Evolutionary conservation across 116 monocot genomes (phyloP), one percentile per base, ranked within the genome.

Genomic region (Zostera marina): DNA sequence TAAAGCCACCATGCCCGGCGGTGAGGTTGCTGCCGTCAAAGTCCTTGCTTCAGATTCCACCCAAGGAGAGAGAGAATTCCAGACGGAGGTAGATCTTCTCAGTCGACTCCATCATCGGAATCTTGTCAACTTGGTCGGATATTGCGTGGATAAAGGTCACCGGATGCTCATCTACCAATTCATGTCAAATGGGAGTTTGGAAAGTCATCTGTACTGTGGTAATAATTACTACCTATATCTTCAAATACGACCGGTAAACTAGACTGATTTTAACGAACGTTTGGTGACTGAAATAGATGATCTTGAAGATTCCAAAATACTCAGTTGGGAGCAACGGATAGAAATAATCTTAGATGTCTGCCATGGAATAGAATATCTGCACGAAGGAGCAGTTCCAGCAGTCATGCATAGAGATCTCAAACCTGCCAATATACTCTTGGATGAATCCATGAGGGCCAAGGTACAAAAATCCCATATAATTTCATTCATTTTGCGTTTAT

Each of bases 151-250:
- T 47, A 88, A 88, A 81, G 75, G 84, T 22, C 74, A 80, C 51
- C 77, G 70, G 59, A 88, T 96, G 76, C 77, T 96, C 13, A 60
- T 96, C 53, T 96, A 96, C 62, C 85, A 96, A 73, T 96, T 71
- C 70, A 96, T 96, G 94, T 85, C 79, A 48, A 96, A 88, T 70
- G 89, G 94, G 46, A 96, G 79, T 77, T 77, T 96, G 64, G 88
- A 79, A 70, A 85, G 68, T 15, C 79, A 76, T 19, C 79, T 96
- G 63, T 96, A 88, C 32, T 32, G 5, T 62, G 73, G 94, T 96
- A 80, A 71, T n/a, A n/a, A n/a, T n/a, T n/a, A n/a, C n/a, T n/a
- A n/a, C n/a, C n/a, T n/a, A n/a, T n/a, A n/a, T n/a, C n/a, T n/a
- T n/a, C n/a, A n/a, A n/a, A n/a, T n/a, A n/a, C n/a, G n/a, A n/a